Evolutionary conservation across 768 basidiomycete species (phyloP).

Genomic region (Auriscalpium orientale): DNA sequence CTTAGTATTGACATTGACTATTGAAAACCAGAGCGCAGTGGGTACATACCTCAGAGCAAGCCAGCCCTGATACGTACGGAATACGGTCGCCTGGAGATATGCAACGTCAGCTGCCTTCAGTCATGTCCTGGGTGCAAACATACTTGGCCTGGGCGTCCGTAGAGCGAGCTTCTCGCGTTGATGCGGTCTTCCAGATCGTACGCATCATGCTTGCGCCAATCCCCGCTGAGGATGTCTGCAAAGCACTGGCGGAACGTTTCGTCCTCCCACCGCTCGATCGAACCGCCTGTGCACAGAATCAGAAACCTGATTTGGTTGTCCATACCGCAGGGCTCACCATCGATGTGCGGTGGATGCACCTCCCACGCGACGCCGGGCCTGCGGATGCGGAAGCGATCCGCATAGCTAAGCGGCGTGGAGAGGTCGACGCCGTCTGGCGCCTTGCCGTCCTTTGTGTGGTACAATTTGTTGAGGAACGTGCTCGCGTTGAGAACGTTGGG

Average conservation of each 20-base stretch:
- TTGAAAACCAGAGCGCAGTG: background rate
- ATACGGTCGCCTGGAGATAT: constrained; percentile 6
- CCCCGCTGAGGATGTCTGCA: constrained; percentile 17
- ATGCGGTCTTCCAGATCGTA: constrained; percentile 19
- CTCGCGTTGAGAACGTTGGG: constrained; percentile 53
- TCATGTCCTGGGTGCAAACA: no score
- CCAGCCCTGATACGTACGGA: constrained; percentile 17
- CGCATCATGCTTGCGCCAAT: constrained; percentile 20
- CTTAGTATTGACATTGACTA: constrained; percentile 4
- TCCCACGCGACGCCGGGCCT: constrained; percentile 56
- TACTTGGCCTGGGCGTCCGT: constrained; percentile 18
- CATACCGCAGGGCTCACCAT: constrained; percentile 23
- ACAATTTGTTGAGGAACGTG: constrained; percentile 60
- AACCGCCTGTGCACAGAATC: constrained; percentile 26
- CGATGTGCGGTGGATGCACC: constrained; percentile 45
- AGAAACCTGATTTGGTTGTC: background rate
- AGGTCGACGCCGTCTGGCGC: constrained; percentile 49
- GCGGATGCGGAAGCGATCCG: constrained; percentile 68
- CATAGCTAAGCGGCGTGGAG: constrained; percentile 56
- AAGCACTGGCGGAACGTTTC: constrained; percentile 15
- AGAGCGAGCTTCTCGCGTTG: constrained; percentile 27
- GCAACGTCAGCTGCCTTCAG: background rate
- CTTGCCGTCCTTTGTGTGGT: constrained; percentile 34
- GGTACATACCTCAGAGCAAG: constrained; percentile 5
- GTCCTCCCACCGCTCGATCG: constrained; percentile 29